Conservation (phyloP, 139 green algal species). For the Mychonastes homosphaera region DNA sequence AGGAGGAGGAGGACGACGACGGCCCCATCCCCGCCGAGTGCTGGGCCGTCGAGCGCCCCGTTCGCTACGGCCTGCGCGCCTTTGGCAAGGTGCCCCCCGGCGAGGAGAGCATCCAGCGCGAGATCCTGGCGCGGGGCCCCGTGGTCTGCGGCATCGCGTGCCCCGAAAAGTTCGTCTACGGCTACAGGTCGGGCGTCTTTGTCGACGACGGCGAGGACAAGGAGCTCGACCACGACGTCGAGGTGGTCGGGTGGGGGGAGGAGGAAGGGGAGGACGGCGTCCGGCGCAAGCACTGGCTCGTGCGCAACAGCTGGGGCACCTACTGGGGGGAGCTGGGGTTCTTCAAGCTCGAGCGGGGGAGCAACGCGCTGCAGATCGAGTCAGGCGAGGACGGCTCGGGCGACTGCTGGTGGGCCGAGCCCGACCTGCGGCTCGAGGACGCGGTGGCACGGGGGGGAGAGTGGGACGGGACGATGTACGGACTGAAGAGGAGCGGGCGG, state of each 20-base stretch:
- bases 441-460: constrained; percentile 22
- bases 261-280: constrained; percentile 24
- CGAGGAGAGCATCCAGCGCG: constrained; percentile 29
- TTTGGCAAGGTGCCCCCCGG: constrained; percentile 29
- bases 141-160: constrained; percentile 37
- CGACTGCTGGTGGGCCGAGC: constrained; percentile 35
- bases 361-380: constrained; percentile 38
- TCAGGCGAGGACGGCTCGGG: too few relatives aligned
- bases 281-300: constrained; percentile 23
- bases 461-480: constrained; percentile 35
- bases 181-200: constrained; percentile 30
- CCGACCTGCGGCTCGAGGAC: constrained; percentile 20
- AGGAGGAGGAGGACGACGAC: constrained; percentile 6
- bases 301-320: constrained; percentile 40
- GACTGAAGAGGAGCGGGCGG: too few relatives aligned
- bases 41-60: constrained; percentile 27
- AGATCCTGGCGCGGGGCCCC: constrained; percentile 36
- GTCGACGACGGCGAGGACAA: constrained; percentile 27
- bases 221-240: constrained; percentile 37
- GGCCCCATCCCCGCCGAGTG: too few relatives aligned
- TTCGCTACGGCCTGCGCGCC: constrained; percentile 25
- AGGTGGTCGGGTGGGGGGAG: constrained; percentile 51
- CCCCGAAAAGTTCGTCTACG: constrained; percentile 33
- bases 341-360: constrained; percentile 28
- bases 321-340: constrained; percentile 30